Evolutionary conservation across 768 basidiomycete species (phyloP).

Genomic region (Boletus reticuloceps): DNA sequence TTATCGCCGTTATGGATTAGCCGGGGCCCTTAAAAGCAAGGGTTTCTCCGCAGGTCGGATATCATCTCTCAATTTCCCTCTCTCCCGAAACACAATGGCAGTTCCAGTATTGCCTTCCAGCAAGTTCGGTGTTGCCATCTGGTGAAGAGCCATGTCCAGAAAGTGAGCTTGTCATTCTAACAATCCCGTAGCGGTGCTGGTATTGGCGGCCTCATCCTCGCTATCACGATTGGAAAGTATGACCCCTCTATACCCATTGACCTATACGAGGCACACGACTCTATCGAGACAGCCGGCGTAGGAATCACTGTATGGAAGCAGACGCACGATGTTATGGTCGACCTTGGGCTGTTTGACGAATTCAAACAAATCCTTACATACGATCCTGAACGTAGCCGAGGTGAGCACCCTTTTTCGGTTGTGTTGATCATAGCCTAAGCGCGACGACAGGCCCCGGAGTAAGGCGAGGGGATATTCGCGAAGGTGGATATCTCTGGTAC

Average conservation of each 20-base stretch:
- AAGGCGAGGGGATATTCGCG: conserved; percentile 29
- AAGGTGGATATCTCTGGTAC: conserved; percentile 32
- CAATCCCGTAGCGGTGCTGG: conserved; percentile 33
- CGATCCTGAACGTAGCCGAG: conserved; percentile 8
- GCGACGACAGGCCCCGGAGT: not conserved
- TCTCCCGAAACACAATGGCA: not conserved
- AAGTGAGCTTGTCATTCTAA: not conserved
- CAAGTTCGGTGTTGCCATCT: conserved; percentile 22
- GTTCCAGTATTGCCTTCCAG: not conserved
- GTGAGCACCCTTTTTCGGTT: conserved; percentile 1
- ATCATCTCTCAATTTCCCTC: not conserved
- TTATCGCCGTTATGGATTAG: no score
- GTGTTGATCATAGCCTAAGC: not conserved
- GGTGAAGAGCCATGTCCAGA: conserved; percentile 3
- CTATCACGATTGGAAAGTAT: conserved; percentile 35
- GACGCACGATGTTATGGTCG: conserved; percentile 44
- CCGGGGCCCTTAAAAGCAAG: no score
- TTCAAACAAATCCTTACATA: conserved; percentile 16
- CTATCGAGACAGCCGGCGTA: conserved; percentile 39
- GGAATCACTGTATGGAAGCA: conserved; percentile 47
- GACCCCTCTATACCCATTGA: conserved; percentile 35
- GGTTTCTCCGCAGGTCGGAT: not conserved
- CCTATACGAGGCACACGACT: conserved; percentile 46
- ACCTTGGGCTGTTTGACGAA: conserved; percentile 42
- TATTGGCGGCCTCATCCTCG: conserved; percentile 44